These are phyloP conservation scores for Tubosaeta sp. DNA, from an alignment of 768 basidiomycete genomes.

Conservation along the genomic window DNA sequence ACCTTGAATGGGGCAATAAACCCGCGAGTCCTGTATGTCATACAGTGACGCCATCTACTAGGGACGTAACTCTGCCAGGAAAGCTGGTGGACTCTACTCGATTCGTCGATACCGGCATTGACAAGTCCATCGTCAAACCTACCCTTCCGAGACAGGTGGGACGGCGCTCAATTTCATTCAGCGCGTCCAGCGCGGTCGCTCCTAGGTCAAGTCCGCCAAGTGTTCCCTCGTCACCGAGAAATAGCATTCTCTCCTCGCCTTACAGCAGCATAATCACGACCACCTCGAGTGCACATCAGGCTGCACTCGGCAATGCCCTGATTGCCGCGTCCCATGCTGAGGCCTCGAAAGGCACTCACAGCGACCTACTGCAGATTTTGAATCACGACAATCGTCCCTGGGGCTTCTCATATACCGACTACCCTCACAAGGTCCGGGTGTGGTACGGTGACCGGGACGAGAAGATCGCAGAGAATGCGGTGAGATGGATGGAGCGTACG, in stretches of 20 bases:
- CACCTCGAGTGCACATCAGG: conserved; percentile 42
- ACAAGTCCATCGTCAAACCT: conserved; percentile 34
- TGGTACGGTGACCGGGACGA: conserved; percentile 96
- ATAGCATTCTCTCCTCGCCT: conserved; percentile 37
- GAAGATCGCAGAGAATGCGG: conserved; percentile 85
- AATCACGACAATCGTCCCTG: conserved; percentile 85
- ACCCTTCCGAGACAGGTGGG: conserved; percentile 46
- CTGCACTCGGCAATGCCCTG: conserved; percentile 81
- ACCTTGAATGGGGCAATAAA: conserved; percentile 47
- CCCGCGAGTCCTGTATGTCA: conserved; percentile 12
- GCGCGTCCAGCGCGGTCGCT: conserved; percentile 27
- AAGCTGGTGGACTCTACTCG: conserved; percentile 14
- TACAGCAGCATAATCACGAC: conserved; percentile 20
- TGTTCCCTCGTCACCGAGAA: conserved; percentile 49
- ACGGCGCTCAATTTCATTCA: conserved; percentile 72
- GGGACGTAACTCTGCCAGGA: conserved; percentile 14
- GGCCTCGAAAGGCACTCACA: conserved; percentile 85
- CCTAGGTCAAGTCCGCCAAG: conserved; percentile 42
- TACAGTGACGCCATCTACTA: conserved; percentile 18
- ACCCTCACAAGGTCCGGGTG: conserved; percentile 71
- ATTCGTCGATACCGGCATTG: conserved; percentile 26
- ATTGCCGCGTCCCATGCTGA: conserved; percentile 95
- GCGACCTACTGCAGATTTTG: conserved; percentile 87
- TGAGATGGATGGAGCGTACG: conserved; percentile 87
- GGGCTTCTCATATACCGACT: conserved; percentile 85